A percentile compares a stretch with the other conserved stretches of the same genome.
Conservation (phyloP, 2,329 filamentous ascomycete species). For the Talaromyces piceae region DNA sequence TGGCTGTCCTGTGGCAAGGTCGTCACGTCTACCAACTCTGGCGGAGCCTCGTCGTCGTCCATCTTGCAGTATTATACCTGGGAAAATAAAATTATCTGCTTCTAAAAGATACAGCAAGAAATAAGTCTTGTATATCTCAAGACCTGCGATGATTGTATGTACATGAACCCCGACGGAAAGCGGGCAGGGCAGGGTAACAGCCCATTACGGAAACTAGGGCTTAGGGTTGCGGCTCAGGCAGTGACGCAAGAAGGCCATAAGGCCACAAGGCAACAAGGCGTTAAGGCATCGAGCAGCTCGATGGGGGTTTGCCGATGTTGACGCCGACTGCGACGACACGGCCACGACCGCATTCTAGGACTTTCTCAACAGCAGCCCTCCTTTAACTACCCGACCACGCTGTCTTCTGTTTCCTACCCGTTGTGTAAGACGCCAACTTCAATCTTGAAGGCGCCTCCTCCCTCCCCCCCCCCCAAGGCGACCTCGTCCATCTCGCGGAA, state of each 20-base stretch:
- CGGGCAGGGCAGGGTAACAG: slow-evolving; percentile 5
- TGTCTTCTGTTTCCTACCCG: slow-evolving; percentile 35
- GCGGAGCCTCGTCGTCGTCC: slow-evolving; percentile 39
- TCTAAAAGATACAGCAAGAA: neutral
- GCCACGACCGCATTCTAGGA: no score
- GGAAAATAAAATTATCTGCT: neutral
- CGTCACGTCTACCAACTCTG: slow-evolving; percentile 36
- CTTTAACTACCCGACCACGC: slow-evolving; percentile 2
- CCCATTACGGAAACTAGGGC: slow-evolving; percentile 21
- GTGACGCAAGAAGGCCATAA: slow-evolving; percentile 3
- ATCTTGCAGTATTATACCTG: slow-evolving; percentile 11
- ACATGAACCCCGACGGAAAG: slow-evolving; percentile 3
- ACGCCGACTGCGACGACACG: slow-evolving; percentile 5
- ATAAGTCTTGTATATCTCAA: no score
- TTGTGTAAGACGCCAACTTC: slow-evolving; percentile 5
- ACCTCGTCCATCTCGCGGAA: slow-evolving; percentile 17
- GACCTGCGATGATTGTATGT: no score
- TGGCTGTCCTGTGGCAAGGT: slow-evolving; percentile 20
- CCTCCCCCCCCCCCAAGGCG: no score
- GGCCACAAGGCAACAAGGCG: slow-evolving; percentile 5
- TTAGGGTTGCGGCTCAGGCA: slow-evolving; percentile 22
- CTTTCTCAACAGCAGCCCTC: slow-evolving; percentile 2
- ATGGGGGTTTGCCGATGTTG: slow-evolving; percentile 11
- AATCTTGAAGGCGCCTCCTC: neutral
- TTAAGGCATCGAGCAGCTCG: slow-evolving; percentile 6